Conservation (phyloP, 495 filamentous ascomycete species). For the Penicillium cosmopolitanum region DNA sequence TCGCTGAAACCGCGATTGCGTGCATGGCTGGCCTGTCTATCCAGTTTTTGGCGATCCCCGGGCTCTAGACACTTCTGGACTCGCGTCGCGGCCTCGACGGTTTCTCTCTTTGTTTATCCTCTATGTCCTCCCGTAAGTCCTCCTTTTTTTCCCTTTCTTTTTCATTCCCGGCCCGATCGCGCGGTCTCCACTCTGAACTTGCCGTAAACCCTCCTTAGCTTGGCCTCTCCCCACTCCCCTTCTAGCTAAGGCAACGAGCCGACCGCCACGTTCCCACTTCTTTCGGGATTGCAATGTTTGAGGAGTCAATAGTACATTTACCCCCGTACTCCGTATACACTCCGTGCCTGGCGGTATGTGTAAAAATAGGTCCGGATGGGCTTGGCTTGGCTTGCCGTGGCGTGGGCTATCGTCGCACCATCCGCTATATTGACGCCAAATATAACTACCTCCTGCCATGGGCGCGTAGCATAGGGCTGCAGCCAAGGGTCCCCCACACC, state of each 20-base stretch:
- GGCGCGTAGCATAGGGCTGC: slow-evolving; percentile 18
- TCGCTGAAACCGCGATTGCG: slow-evolving; percentile 5
- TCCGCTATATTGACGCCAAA: slow-evolving; percentile 11
- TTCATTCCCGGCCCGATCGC: slow-evolving; percentile 4
- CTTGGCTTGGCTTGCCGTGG: slow-evolving; percentile 5
- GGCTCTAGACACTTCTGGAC: neutral
- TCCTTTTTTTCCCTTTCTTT: neutral
- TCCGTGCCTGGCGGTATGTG: neutral
- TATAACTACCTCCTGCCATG: neutral
- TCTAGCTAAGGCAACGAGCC: neutral
- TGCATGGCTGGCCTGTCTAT: neutral
- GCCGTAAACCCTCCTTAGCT: neutral
- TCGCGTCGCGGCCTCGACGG: neutral
- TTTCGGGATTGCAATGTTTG: neutral
- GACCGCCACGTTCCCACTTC: neutral
- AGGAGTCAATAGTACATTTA: slow-evolving; percentile 10
- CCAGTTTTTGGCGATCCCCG: neutral
- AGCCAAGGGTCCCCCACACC: slow-evolving; percentile 13
- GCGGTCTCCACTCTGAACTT: neutral
- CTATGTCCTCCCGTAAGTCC: neutral
- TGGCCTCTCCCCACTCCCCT: neutral
- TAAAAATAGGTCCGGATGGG: neutral
- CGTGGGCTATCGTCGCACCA: slow-evolving; percentile 27
- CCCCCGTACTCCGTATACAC: no score
- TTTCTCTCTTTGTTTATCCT: neutral